These are phyloP conservation scores for Phaeolepiota aurea DNA, from an alignment of 768 basidiomycete genomes.

Conservation along the genomic window DNA sequence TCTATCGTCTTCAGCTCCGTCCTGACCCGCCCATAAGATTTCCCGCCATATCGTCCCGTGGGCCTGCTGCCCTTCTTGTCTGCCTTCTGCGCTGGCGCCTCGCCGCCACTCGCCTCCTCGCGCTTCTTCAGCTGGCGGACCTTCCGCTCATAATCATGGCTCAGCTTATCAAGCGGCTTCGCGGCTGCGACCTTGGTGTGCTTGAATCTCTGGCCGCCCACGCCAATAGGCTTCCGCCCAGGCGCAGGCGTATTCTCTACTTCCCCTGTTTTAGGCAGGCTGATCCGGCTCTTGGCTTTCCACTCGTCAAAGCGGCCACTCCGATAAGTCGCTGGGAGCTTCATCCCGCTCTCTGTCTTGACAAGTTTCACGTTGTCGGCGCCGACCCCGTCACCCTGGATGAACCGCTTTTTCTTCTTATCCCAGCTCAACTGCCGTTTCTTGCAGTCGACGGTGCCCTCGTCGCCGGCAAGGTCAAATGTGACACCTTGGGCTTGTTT, in stretches of 20 bases:
- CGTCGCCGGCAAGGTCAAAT: conserved; percentile 81
- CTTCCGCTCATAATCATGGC: conserved; percentile 70
- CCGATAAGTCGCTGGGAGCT: conserved; percentile 85
- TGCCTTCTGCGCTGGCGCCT: conserved; percentile 9
- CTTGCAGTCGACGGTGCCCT: conserved; percentile 49
- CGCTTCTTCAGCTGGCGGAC: conserved; percentile 53
- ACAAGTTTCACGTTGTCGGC: conserved; percentile 93
- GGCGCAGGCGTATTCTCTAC: conserved; percentile 42
- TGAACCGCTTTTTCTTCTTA: conserved; percentile 91
- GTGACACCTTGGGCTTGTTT: conserved; percentile 74
- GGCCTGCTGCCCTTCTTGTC: conserved; percentile 22
- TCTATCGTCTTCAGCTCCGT: conserved; percentile 82
- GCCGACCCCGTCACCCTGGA: conserved; percentile 77
- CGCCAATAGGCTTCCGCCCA: conserved; percentile 24
- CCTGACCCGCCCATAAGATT: conserved; percentile 57
- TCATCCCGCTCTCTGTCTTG: conserved; percentile 84
- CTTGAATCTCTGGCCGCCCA: conserved; percentile 57
- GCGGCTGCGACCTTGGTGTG: conserved; percentile 58
- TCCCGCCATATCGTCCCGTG: conserved; percentile 47
- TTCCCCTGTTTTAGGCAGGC: conserved; percentile 79
- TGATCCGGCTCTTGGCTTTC: conserved; percentile 71
- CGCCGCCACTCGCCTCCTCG: conserved; percentile 24
- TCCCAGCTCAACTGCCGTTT: conserved; percentile 81
- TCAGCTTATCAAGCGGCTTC: conserved; percentile 73
- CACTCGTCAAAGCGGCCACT: conserved; percentile 95